These are phyloP conservation scores for Ciborinia camelliae DNA, from an alignment of 2,329 filamentous ascomycete species.

Conservation along the genomic window DNA sequence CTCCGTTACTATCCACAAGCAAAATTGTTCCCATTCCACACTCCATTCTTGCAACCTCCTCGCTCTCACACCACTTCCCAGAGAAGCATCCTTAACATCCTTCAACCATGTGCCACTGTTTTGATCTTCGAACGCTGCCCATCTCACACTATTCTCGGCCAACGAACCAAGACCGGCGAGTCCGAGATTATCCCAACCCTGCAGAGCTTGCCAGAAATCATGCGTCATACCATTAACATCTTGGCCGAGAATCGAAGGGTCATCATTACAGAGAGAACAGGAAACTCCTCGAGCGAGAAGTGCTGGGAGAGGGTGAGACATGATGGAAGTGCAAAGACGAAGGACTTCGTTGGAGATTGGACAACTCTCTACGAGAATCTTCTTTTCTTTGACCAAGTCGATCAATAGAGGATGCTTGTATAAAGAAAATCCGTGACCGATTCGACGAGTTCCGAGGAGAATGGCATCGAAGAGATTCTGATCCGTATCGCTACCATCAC, in stretches of 20 bases:
- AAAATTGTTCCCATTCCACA: conserved; percentile 83
- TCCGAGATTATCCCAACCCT: conserved; percentile 88
- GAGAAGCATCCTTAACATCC: conserved; percentile 69
- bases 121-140: conserved; percentile 85
- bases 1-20: conserved; percentile 82
- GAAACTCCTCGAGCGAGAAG: conserved; percentile 80
- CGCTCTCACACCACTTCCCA: conserved; percentile 69
- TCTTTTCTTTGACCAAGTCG: conserved; percentile 83
- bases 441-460: conserved; percentile 78
- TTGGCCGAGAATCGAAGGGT: conserved; percentile 84
- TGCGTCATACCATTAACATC: conserved; percentile 79
- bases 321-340: conserved; percentile 71
- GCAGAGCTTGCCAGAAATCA: conserved; percentile 91
- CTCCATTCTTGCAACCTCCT: conserved; percentile 74
- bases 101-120: conserved; percentile 65
- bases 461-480: conserved; percentile 85
- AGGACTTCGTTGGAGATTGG: conserved; percentile 89
- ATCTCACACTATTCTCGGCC: conserved; percentile 88
- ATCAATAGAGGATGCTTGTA: conserved; percentile 89
- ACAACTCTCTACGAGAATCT: conserved; percentile 84
- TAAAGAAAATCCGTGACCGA: conserved; percentile 84
- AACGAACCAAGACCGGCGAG: conserved; percentile 81
- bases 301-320: conserved; percentile 76
- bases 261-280: conserved; percentile 84
- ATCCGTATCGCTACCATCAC: conserved; percentile 72